Conservation (phyloP, 805 yeast species). For the Ogataea philodendri region DNA sequence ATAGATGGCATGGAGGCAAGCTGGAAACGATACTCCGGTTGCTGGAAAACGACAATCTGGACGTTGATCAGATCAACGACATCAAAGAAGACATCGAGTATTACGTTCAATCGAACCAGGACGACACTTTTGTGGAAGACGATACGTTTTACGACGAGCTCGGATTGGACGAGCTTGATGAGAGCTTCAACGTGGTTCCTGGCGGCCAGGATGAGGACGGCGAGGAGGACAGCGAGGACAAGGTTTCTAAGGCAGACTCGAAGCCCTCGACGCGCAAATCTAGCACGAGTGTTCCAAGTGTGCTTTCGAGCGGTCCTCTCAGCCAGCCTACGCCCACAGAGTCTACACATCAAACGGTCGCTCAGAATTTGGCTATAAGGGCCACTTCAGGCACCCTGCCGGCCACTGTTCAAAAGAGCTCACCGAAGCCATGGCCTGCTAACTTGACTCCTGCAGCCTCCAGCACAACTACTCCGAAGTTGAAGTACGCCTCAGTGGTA, state of each 20-base stretch:
- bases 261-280: slow-evolving; percentile 8
- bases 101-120: slow-evolving; percentile 91
- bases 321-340: no score
- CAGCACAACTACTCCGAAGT: slow-evolving; percentile 37
- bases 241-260: slow-evolving; percentile 12
- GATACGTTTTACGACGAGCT: slow-evolving; percentile 89
- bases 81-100: slow-evolving; percentile 88
- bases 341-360: no score
- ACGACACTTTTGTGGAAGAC: slow-evolving; percentile 89
- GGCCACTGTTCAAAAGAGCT: slow-evolving; percentile 10
- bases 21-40: slow-evolving; percentile 75
- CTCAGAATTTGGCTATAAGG: no score
- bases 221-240: slow-evolving; percentile 7
- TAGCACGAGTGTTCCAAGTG: slow-evolving; percentile 3
- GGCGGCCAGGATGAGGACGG: slow-evolving; percentile 7
- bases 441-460: slow-evolving; percentile 15
- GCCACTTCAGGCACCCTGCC: slow-evolving; percentile 9
- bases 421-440: slow-evolving; percentile 6
- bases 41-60: slow-evolving; percentile 76
- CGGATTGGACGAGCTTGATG: slow-evolving; percentile 56
- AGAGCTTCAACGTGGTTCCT: slow-evolving; percentile 27
- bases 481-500: slow-evolving; percentile 36
- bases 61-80: slow-evolving; percentile 70
- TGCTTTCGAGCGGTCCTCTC: slow-evolving; percentile 15
- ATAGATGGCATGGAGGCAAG: slow-evolving; percentile 72